Conservation (phyloP, 306 rosid genomes). For the Dryas octopetala region DNA sequence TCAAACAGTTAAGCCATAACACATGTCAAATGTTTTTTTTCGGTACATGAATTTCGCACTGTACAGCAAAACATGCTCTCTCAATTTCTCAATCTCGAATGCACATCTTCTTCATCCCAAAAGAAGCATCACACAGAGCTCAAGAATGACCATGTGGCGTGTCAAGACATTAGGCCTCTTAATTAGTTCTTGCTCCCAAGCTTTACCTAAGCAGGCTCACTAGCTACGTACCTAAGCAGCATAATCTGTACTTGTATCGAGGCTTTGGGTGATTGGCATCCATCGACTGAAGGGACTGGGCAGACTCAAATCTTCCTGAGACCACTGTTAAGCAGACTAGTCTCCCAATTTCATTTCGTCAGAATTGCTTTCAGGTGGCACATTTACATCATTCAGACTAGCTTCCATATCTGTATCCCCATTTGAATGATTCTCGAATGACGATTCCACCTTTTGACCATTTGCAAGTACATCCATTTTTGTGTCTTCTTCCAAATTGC, state of each 20-base stretch:
- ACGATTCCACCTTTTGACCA: conserved; percentile 16
- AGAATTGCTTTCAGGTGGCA: conserved; percentile 20
- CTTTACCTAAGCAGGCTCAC: neutral
- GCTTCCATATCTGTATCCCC: conserved; percentile 11
- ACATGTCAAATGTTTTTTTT: neutral
- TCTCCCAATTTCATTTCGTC: conserved; percentile 26
- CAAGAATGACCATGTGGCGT: neutral
- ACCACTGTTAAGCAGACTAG: neutral
- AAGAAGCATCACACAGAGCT: neutral
- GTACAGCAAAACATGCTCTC: neutral
- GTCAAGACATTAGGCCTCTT: neutral
- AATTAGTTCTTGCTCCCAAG: neutral
- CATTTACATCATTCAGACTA: conserved; percentile 11
- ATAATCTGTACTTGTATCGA: neutral
- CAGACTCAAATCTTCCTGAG: too few species aligned
- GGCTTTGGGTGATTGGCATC: neutral
- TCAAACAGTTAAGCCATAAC: neutral
- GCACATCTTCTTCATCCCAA: neutral
- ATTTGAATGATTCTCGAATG: conserved; percentile 9
- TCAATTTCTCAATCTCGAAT: neutral
- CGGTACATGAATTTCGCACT: neutral
- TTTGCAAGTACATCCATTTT: conserved; percentile 13
- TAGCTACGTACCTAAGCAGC: neutral
- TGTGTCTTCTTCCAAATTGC: conserved; percentile 3
- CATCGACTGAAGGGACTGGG: neutral